phyloP scores from a whole-genome alignment of 2,329 filamentous ascomycete genomes.

The Coniochaeta sp. region DNA sequence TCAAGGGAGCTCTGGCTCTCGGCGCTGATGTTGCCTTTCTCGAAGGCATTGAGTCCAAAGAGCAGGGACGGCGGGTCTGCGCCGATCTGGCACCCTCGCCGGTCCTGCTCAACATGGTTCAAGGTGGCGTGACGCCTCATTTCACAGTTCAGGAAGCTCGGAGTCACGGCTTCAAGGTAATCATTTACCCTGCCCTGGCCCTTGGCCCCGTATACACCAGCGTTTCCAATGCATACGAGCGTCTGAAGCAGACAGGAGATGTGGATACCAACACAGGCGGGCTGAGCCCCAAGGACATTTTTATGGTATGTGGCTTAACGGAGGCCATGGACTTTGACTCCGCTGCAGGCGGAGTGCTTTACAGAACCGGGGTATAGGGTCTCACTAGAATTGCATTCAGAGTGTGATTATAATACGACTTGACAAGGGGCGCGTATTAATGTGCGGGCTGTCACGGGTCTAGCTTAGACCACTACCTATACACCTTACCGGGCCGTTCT shows the following conservation, averaged over 20 bases:
- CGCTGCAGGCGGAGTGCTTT: slow-evolving; percentile 11
- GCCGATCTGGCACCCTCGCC: slow-evolving; percentile 38
- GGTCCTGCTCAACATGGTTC: slow-evolving; percentile 50
- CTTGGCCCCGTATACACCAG: slow-evolving; percentile 38
- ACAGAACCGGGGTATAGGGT: not conserved
- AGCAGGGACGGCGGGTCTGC: slow-evolving; percentile 31
- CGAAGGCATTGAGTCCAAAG: slow-evolving; percentile 28
- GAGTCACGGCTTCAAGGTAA: slow-evolving; percentile 48
- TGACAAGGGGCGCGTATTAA: no score
- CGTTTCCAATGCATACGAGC: slow-evolving; percentile 27
- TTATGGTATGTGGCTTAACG: slow-evolving; percentile 43
- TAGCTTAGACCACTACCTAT: no score
- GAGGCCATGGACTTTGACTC: slow-evolving; percentile 41
- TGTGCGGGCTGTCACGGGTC: no score
- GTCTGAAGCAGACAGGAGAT: slow-evolving; percentile 27
- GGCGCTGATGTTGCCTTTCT: slow-evolving; percentile 47
- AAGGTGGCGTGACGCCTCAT: slow-evolving; percentile 45
- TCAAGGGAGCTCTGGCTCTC: slow-evolving; percentile 35
- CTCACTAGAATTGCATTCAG: no score
- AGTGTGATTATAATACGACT: no score
- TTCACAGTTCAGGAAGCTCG: slow-evolving; percentile 43
- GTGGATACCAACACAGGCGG: slow-evolving; percentile 31
- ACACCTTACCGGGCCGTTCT: no score
- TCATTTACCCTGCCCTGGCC: slow-evolving; percentile 47
- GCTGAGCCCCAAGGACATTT: slow-evolving; percentile 38